Percentiles rank a stretch among this genome's conserved stretches.
Evolutionary conservation across 345 rosid species (phyloP).

Genomic region (Luvunga scandens): DNA sequence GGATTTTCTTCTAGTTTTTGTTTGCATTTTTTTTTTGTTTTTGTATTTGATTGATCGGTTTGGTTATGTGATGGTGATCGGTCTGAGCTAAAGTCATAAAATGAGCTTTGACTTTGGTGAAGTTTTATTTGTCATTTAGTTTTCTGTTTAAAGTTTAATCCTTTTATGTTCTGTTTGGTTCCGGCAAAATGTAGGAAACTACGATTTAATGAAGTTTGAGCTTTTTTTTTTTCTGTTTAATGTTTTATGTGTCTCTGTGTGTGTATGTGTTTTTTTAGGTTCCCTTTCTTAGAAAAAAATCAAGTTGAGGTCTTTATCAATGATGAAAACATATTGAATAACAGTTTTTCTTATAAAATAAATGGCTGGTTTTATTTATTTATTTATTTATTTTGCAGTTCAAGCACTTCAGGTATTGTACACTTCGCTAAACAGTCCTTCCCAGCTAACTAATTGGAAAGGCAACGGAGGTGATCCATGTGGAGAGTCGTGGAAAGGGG

Average conservation of each 20-base stretch:
- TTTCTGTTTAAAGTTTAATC: conserved; percentile 20
- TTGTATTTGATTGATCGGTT: not conserved
- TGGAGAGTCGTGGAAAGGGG: conserved; percentile 91
- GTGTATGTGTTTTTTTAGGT: too few relatives aligned
- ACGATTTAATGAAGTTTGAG: not conserved
- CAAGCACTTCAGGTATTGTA: conserved; percentile 85
- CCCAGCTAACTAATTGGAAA: conserved; percentile 90
- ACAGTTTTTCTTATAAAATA: conserved; percentile 4
- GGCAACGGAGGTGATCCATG: conserved; percentile 89
- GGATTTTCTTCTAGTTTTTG: not conserved
- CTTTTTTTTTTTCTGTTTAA: not conserved
- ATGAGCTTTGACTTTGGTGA: conserved; percentile 1
- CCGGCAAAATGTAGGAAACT: conserved; percentile 25
- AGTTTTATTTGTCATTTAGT: not conserved
- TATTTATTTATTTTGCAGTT: conserved; percentile 41
- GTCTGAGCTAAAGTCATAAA: not conserved
- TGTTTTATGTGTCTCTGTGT: not conserved
- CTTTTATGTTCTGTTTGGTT: conserved; percentile 25
- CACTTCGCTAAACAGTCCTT: conserved; percentile 73
- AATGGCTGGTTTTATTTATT: conserved; percentile 1
- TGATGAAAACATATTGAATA: not conserved
- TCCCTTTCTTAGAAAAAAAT: not conserved
- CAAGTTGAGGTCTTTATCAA: not conserved
- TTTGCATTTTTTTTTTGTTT: not conserved
- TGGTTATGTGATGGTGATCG: not conserved